Conservation (phyloP, 352 stramenopile species). For the Pilasporangium apinafurcum region DNA sequence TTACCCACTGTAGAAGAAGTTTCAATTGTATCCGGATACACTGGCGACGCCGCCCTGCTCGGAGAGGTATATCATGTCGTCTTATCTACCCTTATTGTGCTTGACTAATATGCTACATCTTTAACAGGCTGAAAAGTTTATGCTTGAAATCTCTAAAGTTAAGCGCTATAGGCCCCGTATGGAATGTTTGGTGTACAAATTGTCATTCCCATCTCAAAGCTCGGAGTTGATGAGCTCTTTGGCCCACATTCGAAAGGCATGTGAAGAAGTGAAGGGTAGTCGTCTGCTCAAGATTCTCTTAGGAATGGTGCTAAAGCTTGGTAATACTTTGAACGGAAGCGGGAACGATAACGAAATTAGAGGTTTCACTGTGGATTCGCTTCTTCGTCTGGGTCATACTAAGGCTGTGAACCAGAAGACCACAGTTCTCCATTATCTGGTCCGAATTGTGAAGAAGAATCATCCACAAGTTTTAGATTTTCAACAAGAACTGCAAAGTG, state of each 20-base stretch:
- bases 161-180: constrained; percentile 57
- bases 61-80: constrained; percentile 44
- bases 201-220: constrained; percentile 63
- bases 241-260: constrained; percentile 83
- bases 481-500: constrained; percentile 80
- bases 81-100: neutral
- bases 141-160: constrained; percentile 81
- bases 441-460: constrained; percentile 95
- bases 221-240: constrained; percentile 82
- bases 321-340: constrained; percentile 94
- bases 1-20: constrained; percentile 92
- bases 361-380: constrained; percentile 94
- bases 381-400: constrained; percentile 90
- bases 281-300: constrained; percentile 92
- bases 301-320: constrained; percentile 95
- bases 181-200: constrained; percentile 78
- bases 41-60: constrained; percentile 48
- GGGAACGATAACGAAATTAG: constrained; percentile 85
- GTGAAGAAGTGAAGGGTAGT: constrained; percentile 92
- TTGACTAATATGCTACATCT: constrained; percentile 1
- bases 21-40: constrained; percentile 72
- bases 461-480: constrained; percentile 91
- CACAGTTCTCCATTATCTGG: constrained; percentile 97
- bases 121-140: constrained; percentile 79
- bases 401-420: constrained; percentile 97